These are phyloP conservation scores for Brasilioporus rufonigricans DNA, from an alignment of 768 basidiomycete genomes.

Conservation along the genomic window DNA sequence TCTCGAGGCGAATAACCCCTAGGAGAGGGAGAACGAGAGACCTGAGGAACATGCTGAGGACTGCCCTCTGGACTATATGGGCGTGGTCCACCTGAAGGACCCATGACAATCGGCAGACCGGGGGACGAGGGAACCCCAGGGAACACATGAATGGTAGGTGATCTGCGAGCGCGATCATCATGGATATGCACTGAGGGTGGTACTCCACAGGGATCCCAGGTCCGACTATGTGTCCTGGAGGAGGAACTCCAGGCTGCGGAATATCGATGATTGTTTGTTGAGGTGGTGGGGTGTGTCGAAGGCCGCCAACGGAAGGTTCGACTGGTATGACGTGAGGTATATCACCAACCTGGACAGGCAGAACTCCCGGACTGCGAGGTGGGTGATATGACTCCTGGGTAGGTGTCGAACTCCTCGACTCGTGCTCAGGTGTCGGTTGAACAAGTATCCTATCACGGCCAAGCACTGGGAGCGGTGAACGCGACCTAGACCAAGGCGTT, in stretches of 20 bases:
- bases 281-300: too few relatives aligned
- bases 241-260: slow-evolving; percentile 11
- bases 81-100: slow-evolving; percentile 11
- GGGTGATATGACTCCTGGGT: too few relatives aligned
- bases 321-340: slow-evolving; percentile 17
- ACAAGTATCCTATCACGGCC: slow-evolving; percentile 13
- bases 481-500: slow-evolving; percentile 15
- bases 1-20: slow-evolving; percentile 1
- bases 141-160: slow-evolving; percentile 28
- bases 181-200: slow-evolving; percentile 9
- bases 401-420: too few relatives aligned
- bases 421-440: slow-evolving; percentile 7
- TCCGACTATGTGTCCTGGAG: slow-evolving; percentile 21
- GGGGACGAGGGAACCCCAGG: slow-evolving; percentile 4
- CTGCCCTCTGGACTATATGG: slow-evolving; percentile 10
- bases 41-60: neutral
- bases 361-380: slow-evolving; percentile 14
- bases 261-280: slow-evolving; percentile 16
- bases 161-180: slow-evolving; percentile 12
- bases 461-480: too few relatives aligned
- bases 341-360: slow-evolving; percentile 11
- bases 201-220: slow-evolving; percentile 7
- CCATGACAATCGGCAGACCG: slow-evolving; percentile 1
- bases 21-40: slow-evolving; percentile 9
- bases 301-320: too few relatives aligned